Evolutionary conservation across 345 rosid genomes (phyloP).

Genomic region (Eucalyptus dawsonii): DNA sequence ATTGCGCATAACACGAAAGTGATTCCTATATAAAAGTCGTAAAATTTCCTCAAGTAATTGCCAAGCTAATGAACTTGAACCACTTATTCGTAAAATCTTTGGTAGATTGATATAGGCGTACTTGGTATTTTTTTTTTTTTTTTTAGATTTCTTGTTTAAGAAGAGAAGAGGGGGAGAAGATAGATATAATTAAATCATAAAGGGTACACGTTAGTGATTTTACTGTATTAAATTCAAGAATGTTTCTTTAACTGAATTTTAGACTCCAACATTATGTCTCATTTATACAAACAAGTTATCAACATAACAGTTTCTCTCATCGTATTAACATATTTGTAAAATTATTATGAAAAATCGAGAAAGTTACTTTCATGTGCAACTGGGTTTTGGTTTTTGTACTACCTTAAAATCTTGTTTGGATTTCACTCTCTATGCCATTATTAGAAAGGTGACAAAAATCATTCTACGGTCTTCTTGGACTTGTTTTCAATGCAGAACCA

Average conservation of each 20-base stretch:
- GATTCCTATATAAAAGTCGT: not conserved
- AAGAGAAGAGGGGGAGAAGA: not conserved
- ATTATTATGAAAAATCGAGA: not conserved
- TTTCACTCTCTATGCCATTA: not conserved
- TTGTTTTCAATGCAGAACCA: not conserved
- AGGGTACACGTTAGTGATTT: not conserved
- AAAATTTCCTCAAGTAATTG: not conserved
- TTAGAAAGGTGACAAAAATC: not conserved
- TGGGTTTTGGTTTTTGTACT: not conserved
- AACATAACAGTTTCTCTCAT: accelerated
- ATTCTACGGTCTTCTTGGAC: accelerated
- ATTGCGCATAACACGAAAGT: not conserved
- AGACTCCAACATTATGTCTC: not conserved
- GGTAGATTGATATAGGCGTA: not conserved
- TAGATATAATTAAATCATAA: not conserved
- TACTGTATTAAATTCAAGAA: not conserved
- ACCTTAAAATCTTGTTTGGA: not conserved
- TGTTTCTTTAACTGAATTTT: not conserved
- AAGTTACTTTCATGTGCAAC: not conserved
- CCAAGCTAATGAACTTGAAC: not conserved
- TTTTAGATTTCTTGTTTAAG: not conserved
- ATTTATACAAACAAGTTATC: not conserved
- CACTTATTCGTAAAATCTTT: not conserved
- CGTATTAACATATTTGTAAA: not conserved
- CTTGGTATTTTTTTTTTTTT: no score